Base-by-base conservation (phyloP, 2,329 filamentous ascomycete species). In the Penicillium decumbens region DNA sequence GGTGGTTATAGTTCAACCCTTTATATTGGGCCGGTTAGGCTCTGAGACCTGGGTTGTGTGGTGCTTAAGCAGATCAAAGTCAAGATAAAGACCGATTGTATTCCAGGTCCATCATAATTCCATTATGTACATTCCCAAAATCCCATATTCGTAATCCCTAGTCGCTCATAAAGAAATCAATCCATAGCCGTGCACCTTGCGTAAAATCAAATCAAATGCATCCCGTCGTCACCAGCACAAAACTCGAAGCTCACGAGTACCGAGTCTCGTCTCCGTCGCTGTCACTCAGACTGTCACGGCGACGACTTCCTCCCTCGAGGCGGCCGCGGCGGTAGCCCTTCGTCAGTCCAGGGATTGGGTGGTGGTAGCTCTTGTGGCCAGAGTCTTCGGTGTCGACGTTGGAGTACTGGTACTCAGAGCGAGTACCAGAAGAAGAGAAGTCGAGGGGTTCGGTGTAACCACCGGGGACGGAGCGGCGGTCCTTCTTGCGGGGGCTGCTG, bases 341-440 rank as follows among this genome's bases (percentile, higher is more conserved):
- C 50, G 72, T 78, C 58, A 82, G 56, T 0, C 77, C 78, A 0
- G 80, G 79, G 42, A 83, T 78, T 7, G 79, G 74, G 65, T 80
- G 79, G 24, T 77, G 75, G 58, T 83, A 83, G 41, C 71, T 73
- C 64, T 78, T 80, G 10, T 77, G 80, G 8, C 78, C 77, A 0
- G 70, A 70, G 2, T 72, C 65, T 23, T 75, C 70, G 0, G 69
- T 65, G 12, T 68, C 71, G 2, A 72, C 66, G 18, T 71, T 70
- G 15, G 68, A 71, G 44, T 73, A 72, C 48, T 69, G 62, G 53
- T 75, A 70, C 38, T 71, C 65, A 10, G 71, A 67, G 13, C 70
- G 60, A 29, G 70, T 57, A 3, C 62, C 64, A 0, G 65, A 57
- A 7, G 72, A 71, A 0, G 69, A 68, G 53, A 75, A 70, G 52